Conservation (phyloP, 1,139 yeast genomes). For the Geotrichum fermentans region DNA sequence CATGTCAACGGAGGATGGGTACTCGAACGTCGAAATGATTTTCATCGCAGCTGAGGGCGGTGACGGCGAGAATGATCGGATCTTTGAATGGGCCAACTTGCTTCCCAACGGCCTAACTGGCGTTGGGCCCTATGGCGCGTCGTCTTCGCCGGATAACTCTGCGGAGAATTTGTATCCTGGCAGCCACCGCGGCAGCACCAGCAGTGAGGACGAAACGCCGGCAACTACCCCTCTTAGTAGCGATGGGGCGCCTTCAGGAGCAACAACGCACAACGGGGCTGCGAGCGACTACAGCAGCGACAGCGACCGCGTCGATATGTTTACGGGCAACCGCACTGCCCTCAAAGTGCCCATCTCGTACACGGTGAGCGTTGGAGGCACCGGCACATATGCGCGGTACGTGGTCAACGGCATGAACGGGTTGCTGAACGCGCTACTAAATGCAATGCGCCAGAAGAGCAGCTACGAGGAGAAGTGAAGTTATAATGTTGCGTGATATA, state of each 20-base stretch:
- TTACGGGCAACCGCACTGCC: slow-evolving; percentile 10
- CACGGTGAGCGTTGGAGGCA: slow-evolving; percentile 60
- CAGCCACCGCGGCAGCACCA: not conserved
- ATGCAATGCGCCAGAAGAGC: slow-evolving; percentile 18
- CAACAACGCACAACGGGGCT: not conserved
- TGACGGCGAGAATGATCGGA: slow-evolving; percentile 55
- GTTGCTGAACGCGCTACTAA: slow-evolving; percentile 42
- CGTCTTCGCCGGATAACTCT: not conserved
- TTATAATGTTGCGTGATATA: not conserved
- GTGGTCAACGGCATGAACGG: slow-evolving; percentile 77
- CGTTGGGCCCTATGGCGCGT: slow-evolving; percentile 4
- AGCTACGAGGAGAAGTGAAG: not conserved
- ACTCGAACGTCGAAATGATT: slow-evolving; percentile 20
- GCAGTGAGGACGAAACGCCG: not conserved
- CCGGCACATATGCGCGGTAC: slow-evolving; percentile 59
- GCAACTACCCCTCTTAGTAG: not conserved
- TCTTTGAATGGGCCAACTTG: slow-evolving; percentile 55
- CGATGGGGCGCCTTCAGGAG: not conserved
- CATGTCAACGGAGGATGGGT: slow-evolving; percentile 6
- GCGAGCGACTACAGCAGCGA: slow-evolving; percentile 1
- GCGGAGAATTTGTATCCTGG: slow-evolving; percentile 9
- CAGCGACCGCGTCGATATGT: slow-evolving; percentile 13
- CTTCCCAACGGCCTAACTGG: slow-evolving; percentile 34
- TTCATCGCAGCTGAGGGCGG: slow-evolving; percentile 62
- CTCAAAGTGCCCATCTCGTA: slow-evolving; percentile 39